These are phyloP conservation scores for Pisolithus tinctorius DNA, from an alignment of 768 basidiomycete genomes.

Conservation along the genomic window DNA sequence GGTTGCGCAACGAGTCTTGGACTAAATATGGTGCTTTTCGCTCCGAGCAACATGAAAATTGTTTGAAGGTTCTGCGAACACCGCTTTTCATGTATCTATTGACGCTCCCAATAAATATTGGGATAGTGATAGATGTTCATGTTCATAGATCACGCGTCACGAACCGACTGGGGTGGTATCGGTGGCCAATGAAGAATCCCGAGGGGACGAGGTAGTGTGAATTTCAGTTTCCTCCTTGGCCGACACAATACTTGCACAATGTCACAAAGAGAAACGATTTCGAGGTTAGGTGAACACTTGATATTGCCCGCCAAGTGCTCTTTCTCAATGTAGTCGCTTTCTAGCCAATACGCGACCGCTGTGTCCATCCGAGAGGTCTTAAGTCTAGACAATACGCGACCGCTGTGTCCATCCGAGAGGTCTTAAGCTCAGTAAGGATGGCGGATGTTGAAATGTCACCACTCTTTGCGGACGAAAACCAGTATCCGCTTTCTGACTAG, in stretches of 20 bases:
- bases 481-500: no score
- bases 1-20: conserved; percentile 77
- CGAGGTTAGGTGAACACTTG: no score
- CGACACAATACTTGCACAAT: no score
- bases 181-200: conserved; percentile 71
- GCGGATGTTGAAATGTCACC: no score
- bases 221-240: not conserved
- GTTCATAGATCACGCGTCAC: conserved; percentile 79
- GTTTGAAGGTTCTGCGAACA: conserved; percentile 32
- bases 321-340: no score
- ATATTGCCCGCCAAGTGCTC: no score
- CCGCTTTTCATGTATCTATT: not conserved
- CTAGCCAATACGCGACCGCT: conserved; percentile 19
- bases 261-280: no score
- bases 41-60: conserved; percentile 82
- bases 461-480: no score
- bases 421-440: conserved; percentile 20
- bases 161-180: conserved; percentile 89
- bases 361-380: conserved; percentile 15
- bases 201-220: conserved; percentile 72
- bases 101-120: conserved; percentile 53
- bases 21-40: conserved; percentile 92
- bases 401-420: no score
- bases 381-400: no score
- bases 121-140: conserved; percentile 94